Base-by-base conservation (phyloP, 169 alveolate species). In the Plasmodium malariae region DNA sequence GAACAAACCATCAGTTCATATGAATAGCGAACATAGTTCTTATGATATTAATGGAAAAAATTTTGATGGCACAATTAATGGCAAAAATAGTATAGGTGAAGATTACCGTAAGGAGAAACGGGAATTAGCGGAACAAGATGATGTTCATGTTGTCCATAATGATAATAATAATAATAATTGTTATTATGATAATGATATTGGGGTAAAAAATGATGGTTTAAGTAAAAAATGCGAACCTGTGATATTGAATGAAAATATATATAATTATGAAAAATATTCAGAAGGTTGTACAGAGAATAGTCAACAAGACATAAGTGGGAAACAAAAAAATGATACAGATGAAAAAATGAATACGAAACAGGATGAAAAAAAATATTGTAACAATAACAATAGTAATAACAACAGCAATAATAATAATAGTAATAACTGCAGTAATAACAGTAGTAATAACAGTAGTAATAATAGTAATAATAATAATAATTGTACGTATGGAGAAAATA, bases 21-120 rank as follows among this genome's bases (percentile, higher is more conserved):
- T 19, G 28, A 40, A 67, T 17, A 36, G 74, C n/a, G 51, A 40
- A 40, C 51, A n/a, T n/a, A 40, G 51, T 40, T 6, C 5, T 9
- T 49, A 67, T 67, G 74, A 36, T 36, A 67, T 14, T 32, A 36
- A 67, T 36, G 51, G 36, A 1, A 55, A 36, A 12, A 67, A 17
- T 67, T 19, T 4, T 6, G 74, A 36, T 67, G 43, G 57, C 48
- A 37, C 19, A 34, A 26, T 12, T 3, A 55, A 67, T 7, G 74
- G 19, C 34, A 9, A 6, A 34, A 67, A 67, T 17, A 55, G 51
- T 40, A 9, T 5, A 5, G 9, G 5, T 40, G 9, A 40, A 5
- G 51, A 40, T 40, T 5, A 9, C 51, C 5, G 51, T 40, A 40
- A 40, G n/a, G 51, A 40, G n/a, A n/a, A n/a, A n/a, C n/a, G n/a